Conservation (phyloP, 768 basidiomycete genomes). For the Leucocoprinus sp. region DNA sequence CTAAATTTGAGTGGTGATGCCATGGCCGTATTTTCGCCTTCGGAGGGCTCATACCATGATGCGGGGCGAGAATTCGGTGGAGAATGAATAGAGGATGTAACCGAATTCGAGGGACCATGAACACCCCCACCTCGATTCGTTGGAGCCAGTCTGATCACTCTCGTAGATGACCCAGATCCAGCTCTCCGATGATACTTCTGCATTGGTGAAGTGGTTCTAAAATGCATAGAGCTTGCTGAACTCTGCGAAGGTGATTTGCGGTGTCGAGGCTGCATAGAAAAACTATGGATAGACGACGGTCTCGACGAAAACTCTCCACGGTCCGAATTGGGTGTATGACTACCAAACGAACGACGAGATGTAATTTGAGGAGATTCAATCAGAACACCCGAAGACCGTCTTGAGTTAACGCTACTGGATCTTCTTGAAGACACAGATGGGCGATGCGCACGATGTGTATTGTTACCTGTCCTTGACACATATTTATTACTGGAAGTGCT, state of each 20-base stretch:
- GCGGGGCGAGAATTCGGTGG: conserved; percentile 68
- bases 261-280: conserved; percentile 55
- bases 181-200: conserved; percentile 71
- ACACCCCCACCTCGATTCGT: conserved; percentile 35
- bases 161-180: conserved; percentile 77
- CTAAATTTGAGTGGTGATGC: conserved; percentile 54
- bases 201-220: conserved; percentile 70
- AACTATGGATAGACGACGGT: conserved; percentile 81
- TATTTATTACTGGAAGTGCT: conserved; percentile 31
- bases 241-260: conserved; percentile 71
- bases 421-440: conserved; percentile 75
- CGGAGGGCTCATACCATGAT: conserved; percentile 70
- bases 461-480: conserved; percentile 3
- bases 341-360: conserved; percentile 65
- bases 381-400: conserved; percentile 49
- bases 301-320: conserved; percentile 69
- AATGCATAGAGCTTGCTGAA: conserved; percentile 61
- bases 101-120: conserved; percentile 70
- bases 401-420: conserved; percentile 87
- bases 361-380: conserved; percentile 57
- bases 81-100: conserved; percentile 72
- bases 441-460: conserved; percentile 52
- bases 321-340: conserved; percentile 85
- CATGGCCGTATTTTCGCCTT: conserved; percentile 55
- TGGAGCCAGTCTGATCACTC: conserved; percentile 61